Base-by-base conservation (phyloP, 2,329 filamentous ascomycete genomes). In the Neonectria neomacrospora region DNA sequence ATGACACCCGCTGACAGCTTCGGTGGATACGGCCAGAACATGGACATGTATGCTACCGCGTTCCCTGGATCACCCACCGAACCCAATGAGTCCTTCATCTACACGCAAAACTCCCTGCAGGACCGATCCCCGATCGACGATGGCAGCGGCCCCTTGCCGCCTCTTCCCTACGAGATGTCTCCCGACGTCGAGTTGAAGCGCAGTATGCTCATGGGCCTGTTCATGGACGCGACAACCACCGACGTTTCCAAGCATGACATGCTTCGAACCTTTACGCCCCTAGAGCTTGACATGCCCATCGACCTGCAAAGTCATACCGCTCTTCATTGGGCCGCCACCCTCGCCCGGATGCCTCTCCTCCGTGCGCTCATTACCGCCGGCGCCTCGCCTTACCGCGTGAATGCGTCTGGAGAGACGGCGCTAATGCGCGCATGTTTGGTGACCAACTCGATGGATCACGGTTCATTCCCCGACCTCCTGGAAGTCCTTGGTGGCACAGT, bases 251-350 rank as follows among this genome's bases (percentile, higher is more conserved):
- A 90, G 59, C 91, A 95, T 72, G 91, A 94, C 11, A 91, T 92
- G 41, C 87, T 99, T 41, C 84, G 89, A 51, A 89, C 89, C 10
- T 85, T 97, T 59, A 91, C 89, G 1, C 88, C 92, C 0, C 82
- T 90, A 41, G 95, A 99, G 69, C 86, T 98, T 22, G 96, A 99
- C 74, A 91, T 96, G 76, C 95, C 96, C 2, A 93, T 99, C 61
- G 96, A 99, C 74, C 86, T 90, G 26, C 93, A 93, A 63, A 90
- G 90, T 37, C 93, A 98, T 74, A 98, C 94, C 18, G 94, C 94
- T 3, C 83, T 99, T 42, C 95, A 98, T 75, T 99, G 96, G 96
- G 96, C 96, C 2, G 94, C 96, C 5, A 97, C 96, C 5, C 84
- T 99, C 50, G 94, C 94, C 3, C 91, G 95, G 16, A 90, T 97